Percentiles rank a stretch among this genome's conserved stretches.
Conservation (phyloP, 1,139 yeast species). For the Torulaspora pretoriensis region DNA sequence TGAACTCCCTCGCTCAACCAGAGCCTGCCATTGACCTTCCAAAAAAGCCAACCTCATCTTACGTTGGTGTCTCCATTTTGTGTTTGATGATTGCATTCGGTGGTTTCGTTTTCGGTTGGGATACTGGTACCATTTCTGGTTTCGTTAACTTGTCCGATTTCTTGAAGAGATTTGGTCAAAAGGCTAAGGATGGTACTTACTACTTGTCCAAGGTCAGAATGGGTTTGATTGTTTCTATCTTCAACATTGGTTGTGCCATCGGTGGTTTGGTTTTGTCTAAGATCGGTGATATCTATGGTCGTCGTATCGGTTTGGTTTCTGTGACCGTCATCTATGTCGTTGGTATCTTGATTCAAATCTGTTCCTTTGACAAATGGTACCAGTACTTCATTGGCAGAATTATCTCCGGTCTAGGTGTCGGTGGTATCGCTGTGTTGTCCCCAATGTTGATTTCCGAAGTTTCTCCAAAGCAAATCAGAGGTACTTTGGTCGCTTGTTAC, state of each 20-base stretch:
- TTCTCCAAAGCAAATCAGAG: conserved; percentile 64
- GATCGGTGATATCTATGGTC: conserved; percentile 55
- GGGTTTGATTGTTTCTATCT: conserved; percentile 61
- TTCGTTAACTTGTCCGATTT: conserved; percentile 67
- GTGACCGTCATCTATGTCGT: conserved; percentile 55
- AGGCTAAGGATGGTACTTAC: conserved; percentile 31
- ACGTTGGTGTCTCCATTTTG: conserved; percentile 22
- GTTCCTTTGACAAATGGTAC: conserved; percentile 48
- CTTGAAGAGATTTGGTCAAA: conserved; percentile 45
- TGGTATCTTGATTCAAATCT: conserved; percentile 60
- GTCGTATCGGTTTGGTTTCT: conserved; percentile 55
- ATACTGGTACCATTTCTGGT: conserved; percentile 74
- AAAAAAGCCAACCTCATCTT: conserved; percentile 47
- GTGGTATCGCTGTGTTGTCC: conserved; percentile 55
- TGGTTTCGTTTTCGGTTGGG: conserved; percentile 67
- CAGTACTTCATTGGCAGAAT: conserved; percentile 58
- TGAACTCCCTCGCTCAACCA: conserved; percentile 11
- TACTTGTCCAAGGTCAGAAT: conserved; percentile 50
- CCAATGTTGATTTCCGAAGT: conserved; percentile 65
- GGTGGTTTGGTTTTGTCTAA: conserved; percentile 54
- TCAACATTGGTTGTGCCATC: conserved; percentile 64
- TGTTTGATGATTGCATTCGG: conserved; percentile 55
- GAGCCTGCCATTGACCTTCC: conserved; percentile 24
- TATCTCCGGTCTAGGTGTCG: conserved; percentile 61
- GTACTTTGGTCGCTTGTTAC: conserved; percentile 58